Conservation (phyloP, 2,329 filamentous ascomycete genomes). For the Cytospora leucostoma region DNA sequence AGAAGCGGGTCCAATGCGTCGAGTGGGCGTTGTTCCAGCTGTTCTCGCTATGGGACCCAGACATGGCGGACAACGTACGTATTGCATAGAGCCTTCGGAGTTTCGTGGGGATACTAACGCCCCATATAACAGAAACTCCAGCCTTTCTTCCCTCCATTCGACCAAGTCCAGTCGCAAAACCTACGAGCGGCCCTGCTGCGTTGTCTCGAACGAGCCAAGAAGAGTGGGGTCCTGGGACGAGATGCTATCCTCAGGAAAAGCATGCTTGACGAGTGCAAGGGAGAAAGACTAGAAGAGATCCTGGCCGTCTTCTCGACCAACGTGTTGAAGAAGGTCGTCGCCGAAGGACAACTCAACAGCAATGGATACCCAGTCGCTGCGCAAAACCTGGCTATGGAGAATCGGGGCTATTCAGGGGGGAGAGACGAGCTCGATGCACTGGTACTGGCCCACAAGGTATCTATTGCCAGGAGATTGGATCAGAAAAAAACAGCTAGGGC, state of each 20-base stretch:
- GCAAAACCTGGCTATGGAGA: slow-evolving; percentile 59
- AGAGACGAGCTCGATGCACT: slow-evolving; percentile 63
- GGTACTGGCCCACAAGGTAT: slow-evolving; percentile 71
- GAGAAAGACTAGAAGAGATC: slow-evolving; percentile 85
- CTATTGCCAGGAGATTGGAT: slow-evolving; percentile 60
- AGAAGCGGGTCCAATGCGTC: slow-evolving; percentile 76
- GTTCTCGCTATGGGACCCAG: slow-evolving; percentile 79
- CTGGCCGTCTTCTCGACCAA: slow-evolving; percentile 80
- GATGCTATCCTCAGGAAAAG: slow-evolving; percentile 85
- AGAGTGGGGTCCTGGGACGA: slow-evolving; percentile 77
- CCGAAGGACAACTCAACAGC: slow-evolving; percentile 36
- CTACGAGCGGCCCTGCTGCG: slow-evolving; percentile 82
- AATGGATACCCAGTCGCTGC: slow-evolving; percentile 48
- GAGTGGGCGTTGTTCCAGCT: slow-evolving; percentile 93
- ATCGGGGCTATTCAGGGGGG: slow-evolving; percentile 57
- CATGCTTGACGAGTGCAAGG: slow-evolving; percentile 95
- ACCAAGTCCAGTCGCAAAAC: slow-evolving; percentile 88
- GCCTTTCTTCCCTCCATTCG: slow-evolving; percentile 86
- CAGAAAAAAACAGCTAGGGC: slow-evolving; percentile 61
- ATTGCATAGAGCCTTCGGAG: background rate
- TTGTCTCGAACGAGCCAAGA: slow-evolving; percentile 82
- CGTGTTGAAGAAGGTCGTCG: slow-evolving; percentile 71
- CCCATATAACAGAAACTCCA: slow-evolving; percentile 69
- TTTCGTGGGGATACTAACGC: slow-evolving; percentile 9
- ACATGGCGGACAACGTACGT: slow-evolving; percentile 70